Base-by-base conservation (phyloP, 345 rosid genomes). In the Populus pruinosa region DNA sequence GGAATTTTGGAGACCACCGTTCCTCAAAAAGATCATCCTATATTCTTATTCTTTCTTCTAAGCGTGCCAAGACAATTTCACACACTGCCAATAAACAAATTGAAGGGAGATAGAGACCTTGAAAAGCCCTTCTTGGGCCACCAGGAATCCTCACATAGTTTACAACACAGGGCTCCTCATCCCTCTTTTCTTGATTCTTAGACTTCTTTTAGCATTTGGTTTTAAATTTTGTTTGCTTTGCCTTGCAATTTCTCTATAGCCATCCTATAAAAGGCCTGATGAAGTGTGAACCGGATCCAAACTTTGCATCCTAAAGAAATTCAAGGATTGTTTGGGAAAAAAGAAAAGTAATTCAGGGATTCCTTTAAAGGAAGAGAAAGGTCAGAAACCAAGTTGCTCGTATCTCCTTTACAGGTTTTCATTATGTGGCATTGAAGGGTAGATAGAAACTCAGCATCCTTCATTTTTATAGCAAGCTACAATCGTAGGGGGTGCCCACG, bases 41-140 rank as follows among this genome's bases (percentile, higher is more conserved):
- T 80, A 80, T 86, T 86, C 84, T 78, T 70, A 71, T 82, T 84
- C 85, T 84, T 73, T 50, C 77, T 79, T 82, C 64, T 1, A 27
- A 65, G 73, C 76, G 78, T 79, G 68, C 74, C 61, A 77, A 70
- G 68, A 36, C 83, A 73, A 67, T 76, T 80, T 86, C 87, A 80
- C 83, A 84, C 66, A 84, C 66, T 73, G 2, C 64, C 62, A 67
- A 63, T 18, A 9, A 74, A 1, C n/a, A 72, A 21, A 25, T 39
- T 25, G 50, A 18, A 35, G 31, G 31, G 35, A 49, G 71, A 44
- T 43, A 79, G 76, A 43, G 80, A 67, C 23, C 36, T n/a, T 67
- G 23, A 17, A 73, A 79, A 73, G 73, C 67, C 39, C 68, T 71
- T 63, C 66, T 64, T 63, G 77, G 70, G 41, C 69, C 77, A 70